Percentiles rank a stretch among this genome's conserved stretches.
phyloP scores from a whole-genome alignment of 169 alveolate genomes.

The Plasmodium gallinaceum region DNA sequence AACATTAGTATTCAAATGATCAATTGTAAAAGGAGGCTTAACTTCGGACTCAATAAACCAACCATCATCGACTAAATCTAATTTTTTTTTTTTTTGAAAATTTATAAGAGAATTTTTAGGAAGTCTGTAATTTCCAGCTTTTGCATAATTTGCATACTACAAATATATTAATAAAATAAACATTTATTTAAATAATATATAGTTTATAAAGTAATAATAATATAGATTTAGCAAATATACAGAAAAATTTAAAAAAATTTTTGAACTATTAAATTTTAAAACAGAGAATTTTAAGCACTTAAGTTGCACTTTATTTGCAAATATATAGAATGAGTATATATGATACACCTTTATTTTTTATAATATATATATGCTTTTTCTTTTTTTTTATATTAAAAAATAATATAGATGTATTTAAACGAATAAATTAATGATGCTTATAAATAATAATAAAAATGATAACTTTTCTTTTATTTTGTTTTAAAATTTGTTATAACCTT shows the following conservation, averaged over 20 bases:
- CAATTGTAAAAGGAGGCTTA: constrained; percentile 80
- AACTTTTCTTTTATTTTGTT: too few species aligned
- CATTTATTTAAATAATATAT: background rate
- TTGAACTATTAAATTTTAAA: too few species aligned
- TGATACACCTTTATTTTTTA: too few species aligned
- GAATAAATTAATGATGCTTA: too few species aligned
- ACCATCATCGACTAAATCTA: constrained; percentile 81
- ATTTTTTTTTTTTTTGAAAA: constrained; percentile 80
- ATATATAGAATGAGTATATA: too few species aligned
- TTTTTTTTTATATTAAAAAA: too few species aligned
- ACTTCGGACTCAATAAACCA: constrained; percentile 82
- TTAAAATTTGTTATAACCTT: constrained; percentile 25
- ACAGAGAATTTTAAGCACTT: too few species aligned
- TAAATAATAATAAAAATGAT: background rate
- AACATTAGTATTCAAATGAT: constrained; percentile 84
- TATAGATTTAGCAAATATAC: background rate
- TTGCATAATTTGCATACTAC: constrained; percentile 79
- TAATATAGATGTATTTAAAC: too few species aligned
- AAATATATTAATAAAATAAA: constrained; percentile 9
- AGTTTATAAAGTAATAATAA: background rate
- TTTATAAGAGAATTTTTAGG: constrained; percentile 59
- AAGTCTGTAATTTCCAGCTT: constrained; percentile 46
- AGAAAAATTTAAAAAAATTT: too few species aligned
- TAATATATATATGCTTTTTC: too few species aligned
- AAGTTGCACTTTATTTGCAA: too few species aligned